Evolutionary conservation across 192 early-diverging fungal species (phyloP), one percentile per base, ranked within the genome.

Genomic region (Coemansia sp.): DNA sequence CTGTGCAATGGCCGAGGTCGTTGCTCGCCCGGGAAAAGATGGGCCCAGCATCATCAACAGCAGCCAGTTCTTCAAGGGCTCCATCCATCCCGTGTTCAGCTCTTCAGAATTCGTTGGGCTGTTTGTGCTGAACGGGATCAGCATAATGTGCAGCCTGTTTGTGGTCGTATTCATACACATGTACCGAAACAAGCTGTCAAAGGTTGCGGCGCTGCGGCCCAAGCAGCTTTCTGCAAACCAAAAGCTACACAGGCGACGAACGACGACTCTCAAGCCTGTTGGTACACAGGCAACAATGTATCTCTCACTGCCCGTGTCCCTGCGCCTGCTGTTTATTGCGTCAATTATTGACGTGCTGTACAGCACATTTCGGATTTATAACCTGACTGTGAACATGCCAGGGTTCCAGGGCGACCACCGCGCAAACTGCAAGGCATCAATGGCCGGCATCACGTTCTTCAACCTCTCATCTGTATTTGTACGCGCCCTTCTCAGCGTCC

Each of bases 261-360:
- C 68, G 18, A 73, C 68, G 13, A 59, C 74, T 36, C 49, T 73
- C 36, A 72, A 68, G 26, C 77, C 77, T 5, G 58, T 71, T 9
- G 77, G 77, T 2, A 79, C 77, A 18, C 77, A 74, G 59, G 77
- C 77, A 59, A 66, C 57, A 40, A 71, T 74, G 77, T 79, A 79
- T 32, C 69, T 79, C 19, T 69, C 68, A 52, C 70, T 80, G 21
- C 78, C 78, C 0, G 73, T 69, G 13, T 68, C 78, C 12, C 57
- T 80, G 47, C 69, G 78, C 11, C 67, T 80, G 21, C 16, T 80
- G 42, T 76, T 80, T 72, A 63, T 80, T 16, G 78, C 78, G 0
- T 80, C 78, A 0, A 73, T 73, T 4, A 71, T 80, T 42, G 78
- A 80, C 57, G 67, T 80, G 8, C 47, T 80, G 61, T 80, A 76